Base-by-base conservation (phyloP, 139 green algal species). In the Ettlia oleoabundans region DNA sequence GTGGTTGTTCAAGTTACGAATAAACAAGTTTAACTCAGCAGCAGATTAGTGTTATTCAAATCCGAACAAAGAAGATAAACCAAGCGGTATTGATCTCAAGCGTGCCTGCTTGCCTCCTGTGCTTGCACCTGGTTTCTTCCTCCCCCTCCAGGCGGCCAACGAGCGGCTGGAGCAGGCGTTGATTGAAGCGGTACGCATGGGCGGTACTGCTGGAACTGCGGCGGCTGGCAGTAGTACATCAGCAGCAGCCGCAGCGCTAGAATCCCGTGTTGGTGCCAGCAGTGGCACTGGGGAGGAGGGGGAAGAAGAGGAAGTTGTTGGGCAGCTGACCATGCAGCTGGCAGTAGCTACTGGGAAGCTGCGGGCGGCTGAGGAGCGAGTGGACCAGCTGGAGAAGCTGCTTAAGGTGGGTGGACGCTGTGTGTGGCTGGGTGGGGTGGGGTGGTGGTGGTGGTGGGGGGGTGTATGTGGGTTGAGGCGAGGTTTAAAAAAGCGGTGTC, bases 311-410 rank as follows among this genome's bases (percentile, higher is more conserved):
- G 74, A 64, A 7, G 33, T 35, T 3, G 28, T 68, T 28, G 72
- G 10, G 3, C 70, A 75, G 40, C 71, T 86, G 37, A 28, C 40
- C 4, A 83, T 80, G 10, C 3, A 73, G 68, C 76, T 88, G 30
- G 47, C 55, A 9, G 24, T 79, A 24, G 35, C 65, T 4, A 32
- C 19, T 15, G 71, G 42, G 1, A 30, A 40, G 58, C 42, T 82
- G 78, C 64, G 79, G 72, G 84, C 51, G 13, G 78, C 78, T 21
- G 70, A 85, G 43, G 78, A 85, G 63, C 75, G 61, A 35, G 68
- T 82, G 41, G 78, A 74, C 35, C 66, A 70, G 63, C 73, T 80
- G 33, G 41, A 77, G n/a, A 68, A 69, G 35, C 73, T 67, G 35
- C 73, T 80, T 1, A 51, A 80, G 73, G 73, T 69, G 33, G 2